These are phyloP conservation scores for Ceratocystis lukuohia DNA, from an alignment of 2,329 filamentous ascomycete genomes.

Conservation along the genomic window DNA sequence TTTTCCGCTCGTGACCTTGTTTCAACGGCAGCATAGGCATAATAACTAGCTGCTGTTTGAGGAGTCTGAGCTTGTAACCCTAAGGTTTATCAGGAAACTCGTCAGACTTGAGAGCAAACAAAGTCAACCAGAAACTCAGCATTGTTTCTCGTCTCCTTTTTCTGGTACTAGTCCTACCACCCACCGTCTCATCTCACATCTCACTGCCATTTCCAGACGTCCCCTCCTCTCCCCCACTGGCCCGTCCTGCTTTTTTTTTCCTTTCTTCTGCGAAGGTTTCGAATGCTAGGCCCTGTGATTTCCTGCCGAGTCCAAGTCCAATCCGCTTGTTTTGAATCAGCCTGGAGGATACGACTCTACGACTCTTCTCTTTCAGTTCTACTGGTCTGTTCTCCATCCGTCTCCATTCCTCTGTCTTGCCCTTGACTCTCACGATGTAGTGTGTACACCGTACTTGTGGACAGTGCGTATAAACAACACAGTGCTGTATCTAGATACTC, in stretches of 20 bases:
- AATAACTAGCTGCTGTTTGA: background rate
- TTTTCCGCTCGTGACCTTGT: background rate
- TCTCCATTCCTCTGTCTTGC: background rate
- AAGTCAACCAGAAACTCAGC: no score
- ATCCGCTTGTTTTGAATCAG: background rate
- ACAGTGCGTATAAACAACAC: background rate
- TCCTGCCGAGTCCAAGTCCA: background rate
- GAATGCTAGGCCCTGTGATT: background rate
- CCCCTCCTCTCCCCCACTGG: background rate
- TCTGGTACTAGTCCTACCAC: background rate
- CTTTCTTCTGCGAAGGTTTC: background rate
- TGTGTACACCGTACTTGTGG: no score
- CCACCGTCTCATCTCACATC: background rate
- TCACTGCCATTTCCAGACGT: background rate
- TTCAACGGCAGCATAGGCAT: constrained; percentile 1
- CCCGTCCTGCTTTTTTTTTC: background rate
- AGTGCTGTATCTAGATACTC: background rate
- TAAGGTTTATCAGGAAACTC: background rate
- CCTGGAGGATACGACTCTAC: background rate
- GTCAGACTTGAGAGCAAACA: background rate
- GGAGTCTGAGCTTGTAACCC: background rate
- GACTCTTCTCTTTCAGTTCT: background rate
- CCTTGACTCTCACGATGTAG: background rate
- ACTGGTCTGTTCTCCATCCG: no score
- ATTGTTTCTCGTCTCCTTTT: background rate